Evolutionary conservation across 306 rosid species (phyloP), one percentile per base, ranked within the genome.

Genomic region (Dryas alaskensis): DNA sequence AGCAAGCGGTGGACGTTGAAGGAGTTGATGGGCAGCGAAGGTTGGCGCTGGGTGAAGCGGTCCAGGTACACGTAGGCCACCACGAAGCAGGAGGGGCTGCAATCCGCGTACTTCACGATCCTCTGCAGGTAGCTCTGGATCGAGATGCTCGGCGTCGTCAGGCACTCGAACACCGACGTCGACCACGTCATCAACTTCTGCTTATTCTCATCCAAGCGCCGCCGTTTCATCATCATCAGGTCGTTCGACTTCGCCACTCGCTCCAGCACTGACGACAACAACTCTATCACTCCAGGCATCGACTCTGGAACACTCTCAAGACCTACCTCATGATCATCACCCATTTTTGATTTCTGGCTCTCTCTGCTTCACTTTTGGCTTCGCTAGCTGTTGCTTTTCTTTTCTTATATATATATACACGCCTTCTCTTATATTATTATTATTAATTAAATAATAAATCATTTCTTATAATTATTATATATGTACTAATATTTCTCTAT

Each of bases 61-160:
- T 92, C 96, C 2, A 92, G 92, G 64, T 92, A 90, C 17, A 90
- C 92, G 74, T 92, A 92, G 4, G 98, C 96, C 7, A 92, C 98
- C 45, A 92, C 74, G 89, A 88, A 90, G 82, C 98, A 92, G 1
- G 94, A 92, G 0, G 89, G 87, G 73, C 98, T 92, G 44, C 98
- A 92, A 42, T 92, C 89, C 0, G 98, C 96, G 62, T 92, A 92
- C 87, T 86, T 90, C 87, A 92, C 88, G 73, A 92, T 92, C 71
- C 98, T 81, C 65, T 88, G 88, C 3, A 92, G 87, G 48, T 90
- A 92, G 77, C 84, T 82, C 14, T 90, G 89, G 75, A 92, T 76
- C 43, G 98, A 82, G 69, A 92, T 90, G 19, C 81, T 79, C 4
- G 98, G 98, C 3, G 85, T 73, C 27, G 92, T 84, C 8, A 92